Base-by-base conservation (phyloP, 176 grass and related monocot genomes). In the Carex pumila region DNA sequence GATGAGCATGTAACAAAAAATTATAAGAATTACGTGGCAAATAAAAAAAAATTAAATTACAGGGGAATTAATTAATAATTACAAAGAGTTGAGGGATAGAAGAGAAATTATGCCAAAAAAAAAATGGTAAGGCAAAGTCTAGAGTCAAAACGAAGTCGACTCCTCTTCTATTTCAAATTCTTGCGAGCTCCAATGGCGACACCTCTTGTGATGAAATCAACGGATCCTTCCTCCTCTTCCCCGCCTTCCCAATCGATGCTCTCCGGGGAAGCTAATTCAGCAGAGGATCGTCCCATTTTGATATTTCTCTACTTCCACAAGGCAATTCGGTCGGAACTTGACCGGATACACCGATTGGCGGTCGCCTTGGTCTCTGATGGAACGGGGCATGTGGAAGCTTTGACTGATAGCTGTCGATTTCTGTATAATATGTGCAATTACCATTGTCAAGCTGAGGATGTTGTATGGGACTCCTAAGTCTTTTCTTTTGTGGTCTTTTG, bases 271-370 rank as follows among this genome's bases (percentile, higher is more conserved):
- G 67, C 41, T 25, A 47, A 53, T 65, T 85, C 85, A 7, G 91
- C 91, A 50, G 83, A 87, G 65, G 86, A 88, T 64, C 80, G 85
- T 54, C 92, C 92, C 13, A 81, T 97, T 84, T 86, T 97, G 49
- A 88, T 97, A 47, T 89, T 97, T 78, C 83, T 92, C 70, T 97
- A 91, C 84, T 97, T 97, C 90, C 94, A 97, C 83, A 97, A 94
- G 90, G 94, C 92, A 65, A 97, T 97, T 82, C 90, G 87, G 81
- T 84, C 87, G 61, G 94, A 94, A 85, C 89, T 97, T 32, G 90
- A 94, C 18, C 62, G 67, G 74, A 79, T 97, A 68, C 88, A 94
- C 85, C 71, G 78, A 71, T 81, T 84, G 36, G 94, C 94, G 17
- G 83, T 92, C 83, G 87, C 79, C 36, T 72, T 97, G 55, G 88